These are phyloP conservation scores for Wilcoxina mikolae DNA, from an alignment of 495 filamentous ascomycete species.

Conservation along the genomic window DNA sequence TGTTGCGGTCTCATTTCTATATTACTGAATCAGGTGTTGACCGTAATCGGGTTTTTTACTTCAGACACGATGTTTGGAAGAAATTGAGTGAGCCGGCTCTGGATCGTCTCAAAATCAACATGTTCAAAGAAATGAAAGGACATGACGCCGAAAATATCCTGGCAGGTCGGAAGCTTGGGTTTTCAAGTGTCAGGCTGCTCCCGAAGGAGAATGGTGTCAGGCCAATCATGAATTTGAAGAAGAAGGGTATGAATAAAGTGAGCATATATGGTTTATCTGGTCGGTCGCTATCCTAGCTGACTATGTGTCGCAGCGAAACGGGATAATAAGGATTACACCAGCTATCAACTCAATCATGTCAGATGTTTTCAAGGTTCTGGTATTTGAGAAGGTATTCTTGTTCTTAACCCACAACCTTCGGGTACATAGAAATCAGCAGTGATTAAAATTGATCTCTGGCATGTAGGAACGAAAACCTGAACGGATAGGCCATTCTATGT, in stretches of 20 bases:
- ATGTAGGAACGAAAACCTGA: conserved; percentile 39
- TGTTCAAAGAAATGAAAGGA: conserved; percentile 64
- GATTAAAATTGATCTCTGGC: no score
- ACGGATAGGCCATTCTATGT: conserved; percentile 58
- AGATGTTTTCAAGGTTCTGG: conserved; percentile 62
- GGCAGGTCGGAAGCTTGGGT: conserved; percentile 49
- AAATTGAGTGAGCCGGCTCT: conserved; percentile 59
- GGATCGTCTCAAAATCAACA: conserved; percentile 48
- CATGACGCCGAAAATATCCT: conserved; percentile 45
- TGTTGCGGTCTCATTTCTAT: conserved; percentile 78
- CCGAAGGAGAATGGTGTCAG: conserved; percentile 41
- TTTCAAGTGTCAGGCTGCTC: conserved; percentile 44
- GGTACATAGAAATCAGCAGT: no score
- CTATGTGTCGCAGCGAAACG: conserved; percentile 29
- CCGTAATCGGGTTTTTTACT: conserved; percentile 75
- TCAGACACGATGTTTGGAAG: conserved; percentile 85
- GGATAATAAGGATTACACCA: conserved; percentile 34
- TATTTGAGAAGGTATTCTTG: conserved; percentile 61
- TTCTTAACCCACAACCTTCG: no score
- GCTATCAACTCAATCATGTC: conserved; percentile 72
- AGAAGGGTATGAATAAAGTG: conserved; percentile 36
- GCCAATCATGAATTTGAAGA: conserved; percentile 73
- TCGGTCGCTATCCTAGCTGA: background rate
- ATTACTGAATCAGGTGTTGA: conserved; percentile 80
- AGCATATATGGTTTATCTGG: conserved; percentile 9